Evolutionary conservation across 2,329 filamentous ascomycete genomes (phyloP).

Genomic region (Fusarium miscanthi): DNA sequence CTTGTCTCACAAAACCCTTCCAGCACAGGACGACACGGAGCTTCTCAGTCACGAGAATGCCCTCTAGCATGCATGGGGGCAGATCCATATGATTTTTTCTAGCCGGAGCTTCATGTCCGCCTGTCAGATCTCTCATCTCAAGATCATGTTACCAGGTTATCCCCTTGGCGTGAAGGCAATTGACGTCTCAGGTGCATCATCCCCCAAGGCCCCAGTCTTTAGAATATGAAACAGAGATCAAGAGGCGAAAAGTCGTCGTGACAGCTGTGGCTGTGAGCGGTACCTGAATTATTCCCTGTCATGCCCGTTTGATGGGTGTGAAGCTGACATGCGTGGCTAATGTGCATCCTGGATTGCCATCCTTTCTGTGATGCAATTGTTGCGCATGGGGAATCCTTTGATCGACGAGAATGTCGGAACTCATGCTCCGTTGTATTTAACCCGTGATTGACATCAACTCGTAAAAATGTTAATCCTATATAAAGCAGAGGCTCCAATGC

Average conservation of each 20-base stretch:
- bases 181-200: constrained; percentile 8
- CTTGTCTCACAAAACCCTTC: neutral
- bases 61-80: neutral
- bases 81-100: neutral
- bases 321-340: neutral
- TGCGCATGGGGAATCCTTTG: neutral
- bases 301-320: neutral
- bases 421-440: neutral
- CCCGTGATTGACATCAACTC: no score
- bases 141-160: neutral
- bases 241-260: neutral
- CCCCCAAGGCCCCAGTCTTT: neutral
- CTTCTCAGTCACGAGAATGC: neutral
- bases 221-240: neutral
- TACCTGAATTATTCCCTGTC: constrained; percentile 15
- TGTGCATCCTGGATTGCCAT: neutral
- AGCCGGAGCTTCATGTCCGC: constrained; percentile 1
- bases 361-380: constrained; percentile 8
- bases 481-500: neutral
- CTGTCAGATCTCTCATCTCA: neutral
- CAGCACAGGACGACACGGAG: neutral
- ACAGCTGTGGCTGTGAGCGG: neutral
- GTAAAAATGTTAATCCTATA: neutral
- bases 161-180: neutral
- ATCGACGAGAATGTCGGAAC: neutral